These are phyloP conservation scores for Chlamydomonas asymmetrica DNA, from an alignment of 139 green algal species.

Conservation along the genomic window DNA sequence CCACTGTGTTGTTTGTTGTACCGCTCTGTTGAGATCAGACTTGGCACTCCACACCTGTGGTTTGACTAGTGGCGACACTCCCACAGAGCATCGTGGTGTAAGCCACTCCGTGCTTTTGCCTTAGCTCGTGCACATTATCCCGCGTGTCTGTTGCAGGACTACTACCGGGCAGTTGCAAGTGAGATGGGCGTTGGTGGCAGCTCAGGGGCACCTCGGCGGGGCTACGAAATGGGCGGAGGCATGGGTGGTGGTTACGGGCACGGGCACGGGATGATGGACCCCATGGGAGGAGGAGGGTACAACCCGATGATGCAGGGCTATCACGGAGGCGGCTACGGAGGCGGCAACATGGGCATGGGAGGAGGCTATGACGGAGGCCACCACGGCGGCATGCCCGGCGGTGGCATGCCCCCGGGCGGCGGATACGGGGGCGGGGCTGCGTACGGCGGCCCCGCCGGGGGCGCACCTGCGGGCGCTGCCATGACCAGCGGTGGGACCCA, in stretches of 20 bases:
- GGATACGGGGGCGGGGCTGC: constrained; percentile 4
- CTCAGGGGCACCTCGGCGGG: not conserved
- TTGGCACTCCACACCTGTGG: not conserved
- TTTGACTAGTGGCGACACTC: not conserved
- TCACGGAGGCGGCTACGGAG: constrained; percentile 22
- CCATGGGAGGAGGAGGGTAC: constrained; percentile 25
- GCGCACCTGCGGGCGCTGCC: not conserved
- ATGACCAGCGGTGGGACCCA: constrained; percentile 33
- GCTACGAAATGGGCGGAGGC: constrained; percentile 11
- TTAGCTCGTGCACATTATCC: not conserved
- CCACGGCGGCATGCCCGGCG: constrained; percentile 22
- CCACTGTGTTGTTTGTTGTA: constrained; percentile 2
- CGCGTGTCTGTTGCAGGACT: constrained; percentile 52
- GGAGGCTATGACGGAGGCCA: constrained; percentile 49
- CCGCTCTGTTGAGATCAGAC: constrained; percentile 1
- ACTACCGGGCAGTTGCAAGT: constrained; percentile 63
- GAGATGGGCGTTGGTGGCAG: constrained; percentile 49
- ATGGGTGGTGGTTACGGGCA: constrained; percentile 12
- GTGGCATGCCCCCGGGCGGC: constrained; percentile 12
- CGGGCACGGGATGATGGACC: constrained; percentile 20
- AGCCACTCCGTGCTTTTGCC: not conserved
- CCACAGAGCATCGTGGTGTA: not conserved
- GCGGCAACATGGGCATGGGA: constrained; percentile 72
- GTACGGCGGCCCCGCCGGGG: not conserved
- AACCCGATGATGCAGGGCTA: constrained; percentile 30